Evolutionary conservation across 2,329 filamentous ascomycete species (phyloP), one percentile per base, ranked within the genome.

Genomic region (Monilinia fructicola): DNA sequence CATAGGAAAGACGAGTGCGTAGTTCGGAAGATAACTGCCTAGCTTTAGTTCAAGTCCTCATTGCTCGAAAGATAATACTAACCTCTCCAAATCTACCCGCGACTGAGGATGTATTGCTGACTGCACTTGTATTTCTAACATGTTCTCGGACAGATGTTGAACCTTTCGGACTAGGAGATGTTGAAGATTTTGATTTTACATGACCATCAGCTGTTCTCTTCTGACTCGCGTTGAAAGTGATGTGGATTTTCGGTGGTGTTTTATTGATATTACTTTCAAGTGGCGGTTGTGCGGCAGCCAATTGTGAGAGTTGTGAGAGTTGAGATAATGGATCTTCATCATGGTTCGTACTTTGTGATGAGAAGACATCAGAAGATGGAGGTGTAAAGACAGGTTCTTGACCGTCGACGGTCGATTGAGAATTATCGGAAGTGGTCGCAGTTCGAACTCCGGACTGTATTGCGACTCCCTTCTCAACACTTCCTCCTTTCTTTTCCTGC

Each of bases 1-100:
- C 94, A 78, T 97, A 97, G 9, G 92, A 92, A 38, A 98, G 84
- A 73, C 92, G 90, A 61, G 92, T 89, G 75, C 89, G 90, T 63
- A 98, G 84, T 75, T 94, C 90, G 65, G 88, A 71, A 48, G 75
- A 75, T 46, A 77, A 71, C 75, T 77, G 64, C 54, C 21, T 38
- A 28, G 35, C 52, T 66, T 76, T 53, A 76, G 72, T 62, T 40
- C 48, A 50, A 52, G 62, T 50, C 59, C 46, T 21, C 54, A 26
- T 11, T 28, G 56, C 65, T 28, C 35, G 60, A 40, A n/a, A 31
- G 18, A 54, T 55, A 48, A 59, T 68, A 66, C 82, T 65, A 26
- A 95, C 90, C 83, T 96, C 91, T 77, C 90, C 89, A 72, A 94
- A 91, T 71, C 87, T 89, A 74, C 85, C 91, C n/a, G 70, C 84